A percentile compares a stretch with the other conserved stretches of the same genome.
Evolutionary conservation across 2,329 filamentous ascomycete genomes (phyloP).

Genomic region (Albifimbria verrucaria): DNA sequence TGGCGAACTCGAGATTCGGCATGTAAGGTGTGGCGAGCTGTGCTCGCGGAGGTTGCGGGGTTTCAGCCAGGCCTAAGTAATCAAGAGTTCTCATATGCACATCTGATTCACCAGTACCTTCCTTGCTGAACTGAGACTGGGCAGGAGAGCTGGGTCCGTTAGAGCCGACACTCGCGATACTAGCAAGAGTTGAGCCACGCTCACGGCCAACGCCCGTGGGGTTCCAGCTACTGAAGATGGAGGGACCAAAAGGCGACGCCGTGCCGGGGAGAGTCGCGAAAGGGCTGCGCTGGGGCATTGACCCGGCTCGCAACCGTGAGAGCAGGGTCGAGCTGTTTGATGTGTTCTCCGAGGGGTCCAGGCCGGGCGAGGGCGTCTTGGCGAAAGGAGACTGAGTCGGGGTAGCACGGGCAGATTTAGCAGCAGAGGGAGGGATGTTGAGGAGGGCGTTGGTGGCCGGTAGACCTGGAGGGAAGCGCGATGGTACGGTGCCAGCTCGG

Average conservation of each 20-base stretch:
- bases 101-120: conserved; percentile 81
- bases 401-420: conserved; percentile 80
- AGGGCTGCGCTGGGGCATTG: conserved; percentile 84
- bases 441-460: conserved; percentile 54
- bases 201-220: conserved; percentile 64
- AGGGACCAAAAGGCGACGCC: conserved; percentile 76
- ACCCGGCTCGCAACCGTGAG: conserved; percentile 84
- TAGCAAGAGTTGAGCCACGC: conserved; percentile 78
- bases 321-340: conserved; percentile 68
- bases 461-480: conserved; percentile 79
- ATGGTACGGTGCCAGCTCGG: conserved; percentile 93
- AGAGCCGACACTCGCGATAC: conserved; percentile 81
- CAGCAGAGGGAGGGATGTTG: conserved; percentile 54
- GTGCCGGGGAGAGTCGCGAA: conserved; percentile 55
- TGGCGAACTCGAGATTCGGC: conserved; percentile 71
- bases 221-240: conserved; percentile 88
- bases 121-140: conserved; percentile 80
- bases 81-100: conserved; percentile 88
- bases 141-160: conserved; percentile 86
- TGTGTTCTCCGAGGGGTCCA: conserved; percentile 44
- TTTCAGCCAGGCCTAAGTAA: conserved; percentile 92
- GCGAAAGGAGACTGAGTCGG: conserved; percentile 81
- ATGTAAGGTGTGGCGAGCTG: conserved; percentile 73
- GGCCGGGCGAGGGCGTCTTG: conserved; percentile 60
- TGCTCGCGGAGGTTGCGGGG: conserved; percentile 75